These are phyloP conservation scores for Alternaria solani DNA, from an alignment of 2,329 filamentous ascomycete genomes.

Conservation along the genomic window DNA sequence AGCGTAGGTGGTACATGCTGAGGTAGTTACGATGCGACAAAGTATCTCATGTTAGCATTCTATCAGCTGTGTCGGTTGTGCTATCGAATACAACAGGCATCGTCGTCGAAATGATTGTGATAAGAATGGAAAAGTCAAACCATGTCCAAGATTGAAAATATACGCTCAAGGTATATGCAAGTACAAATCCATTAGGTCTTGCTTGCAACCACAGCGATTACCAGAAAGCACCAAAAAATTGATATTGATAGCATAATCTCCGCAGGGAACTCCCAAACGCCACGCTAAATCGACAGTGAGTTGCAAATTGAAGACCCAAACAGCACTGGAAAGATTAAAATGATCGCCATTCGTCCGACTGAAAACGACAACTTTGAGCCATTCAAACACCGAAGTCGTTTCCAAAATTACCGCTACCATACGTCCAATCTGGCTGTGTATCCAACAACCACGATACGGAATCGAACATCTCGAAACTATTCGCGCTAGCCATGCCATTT, in stretches of 20 bases:
- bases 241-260: background rate
- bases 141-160: background rate
- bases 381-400: slow-evolving; percentile 43
- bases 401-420: slow-evolving; percentile 37
- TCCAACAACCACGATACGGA: slow-evolving; percentile 94
- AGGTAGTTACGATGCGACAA: background rate
- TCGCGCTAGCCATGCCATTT: slow-evolving; percentile 57
- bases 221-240: background rate
- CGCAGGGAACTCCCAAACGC: background rate
- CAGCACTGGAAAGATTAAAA: background rate
- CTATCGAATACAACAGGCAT: background rate
- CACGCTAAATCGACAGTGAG: slow-evolving; percentile 9
- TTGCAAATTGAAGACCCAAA: background rate
- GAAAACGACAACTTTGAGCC: background rate
- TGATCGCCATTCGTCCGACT: background rate
- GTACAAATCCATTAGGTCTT: background rate
- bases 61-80: background rate
- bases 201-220: background rate
- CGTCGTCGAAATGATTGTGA: background rate
- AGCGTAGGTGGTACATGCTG: background rate
- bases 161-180: background rate
- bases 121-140: background rate
- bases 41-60: background rate
- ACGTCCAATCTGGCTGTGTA: slow-evolving; percentile 61
- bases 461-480: slow-evolving; percentile 77